Percentiles rank a stretch among this genome's conserved stretches.
These are phyloP conservation scores for Wallacemonas sp. DNA, from an alignment of 208 protist genomes.

Conservation along the genomic window DNA sequence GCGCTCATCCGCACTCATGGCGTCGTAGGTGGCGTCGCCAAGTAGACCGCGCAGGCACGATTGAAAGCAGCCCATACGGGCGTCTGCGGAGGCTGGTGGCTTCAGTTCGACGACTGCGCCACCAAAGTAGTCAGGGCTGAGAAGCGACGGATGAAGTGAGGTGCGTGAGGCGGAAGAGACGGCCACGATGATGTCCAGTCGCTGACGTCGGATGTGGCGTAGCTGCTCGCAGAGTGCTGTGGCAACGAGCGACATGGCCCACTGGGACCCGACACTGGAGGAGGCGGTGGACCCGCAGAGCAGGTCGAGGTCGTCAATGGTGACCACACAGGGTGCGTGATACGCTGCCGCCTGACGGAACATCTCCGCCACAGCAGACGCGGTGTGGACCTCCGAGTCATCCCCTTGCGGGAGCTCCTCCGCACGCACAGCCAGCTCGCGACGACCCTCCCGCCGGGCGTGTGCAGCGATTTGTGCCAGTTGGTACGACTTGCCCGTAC, in stretches of 20 bases:
- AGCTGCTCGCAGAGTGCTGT: conserved; percentile 35
- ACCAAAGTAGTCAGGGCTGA: conserved; percentile 13
- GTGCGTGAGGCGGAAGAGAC: conserved; percentile 28
- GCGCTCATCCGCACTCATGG: conserved; percentile 6
- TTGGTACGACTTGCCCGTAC: conserved; percentile 43
- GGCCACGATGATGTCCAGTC: conserved; percentile 27
- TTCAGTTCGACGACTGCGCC: conserved; percentile 6
- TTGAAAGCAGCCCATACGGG: conserved; percentile 24
- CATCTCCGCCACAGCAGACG: conserved; percentile 89
- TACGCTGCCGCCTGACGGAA: conserved; percentile 90
- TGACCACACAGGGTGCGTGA: conserved; percentile 71
- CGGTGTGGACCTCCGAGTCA: conserved; percentile 49
- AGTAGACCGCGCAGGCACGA: conserved; percentile 5
- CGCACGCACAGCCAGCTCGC: conserved; percentile 25
- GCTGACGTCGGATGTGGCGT: conserved; percentile 17
- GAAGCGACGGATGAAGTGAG: conserved; percentile 27
- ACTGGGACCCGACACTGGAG: conserved; percentile 27
- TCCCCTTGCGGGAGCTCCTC: conserved; percentile 45
- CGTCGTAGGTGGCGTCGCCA: not conserved
- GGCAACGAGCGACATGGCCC: conserved; percentile 41
- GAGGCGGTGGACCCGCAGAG: conserved; percentile 28
- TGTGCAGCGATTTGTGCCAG: conserved; percentile 9
- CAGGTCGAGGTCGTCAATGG: conserved; percentile 58
- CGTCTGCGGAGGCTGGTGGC: conserved; percentile 15
- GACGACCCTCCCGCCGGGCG: not conserved